Percentiles rank a stretch among this genome's conserved stretches.
These are phyloP conservation scores for Arthrocladium fulminans DNA, from an alignment of 2,329 filamentous ascomycete species.

Conservation along the genomic window DNA sequence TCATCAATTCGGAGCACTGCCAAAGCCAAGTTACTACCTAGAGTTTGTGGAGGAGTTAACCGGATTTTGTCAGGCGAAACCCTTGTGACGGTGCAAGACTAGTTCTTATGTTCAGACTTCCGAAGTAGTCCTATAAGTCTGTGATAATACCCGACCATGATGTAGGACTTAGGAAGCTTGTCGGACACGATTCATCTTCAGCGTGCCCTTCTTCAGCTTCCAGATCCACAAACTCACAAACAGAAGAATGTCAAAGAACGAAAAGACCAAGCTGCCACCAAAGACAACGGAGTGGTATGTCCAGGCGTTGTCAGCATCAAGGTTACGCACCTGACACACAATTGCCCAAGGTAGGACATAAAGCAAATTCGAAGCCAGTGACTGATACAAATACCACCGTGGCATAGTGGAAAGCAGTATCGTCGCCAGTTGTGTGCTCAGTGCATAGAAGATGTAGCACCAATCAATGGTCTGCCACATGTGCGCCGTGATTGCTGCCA, in stretches of 20 bases:
- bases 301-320: conserved; percentile 53
- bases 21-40: too few species aligned
- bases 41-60: too few species aligned
- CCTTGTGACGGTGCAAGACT: too few species aligned
- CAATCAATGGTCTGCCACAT: conserved; percentile 59
- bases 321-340: conserved; percentile 39
- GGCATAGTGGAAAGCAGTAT: conserved; percentile 57
- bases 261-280: conserved; percentile 60
- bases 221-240: conserved; percentile 47
- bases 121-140: too few species aligned
- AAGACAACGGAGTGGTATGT: conserved; percentile 59
- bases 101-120: too few species aligned
- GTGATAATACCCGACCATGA: too few species aligned
- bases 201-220: conserved; percentile 36
- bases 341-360: conserved; percentile 66
- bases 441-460: conserved; percentile 63
- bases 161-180: conserved; percentile 4
- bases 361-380: conserved; percentile 55
- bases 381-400: conserved; percentile 60
- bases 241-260: conserved; percentile 49
- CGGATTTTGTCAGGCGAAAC: too few species aligned
- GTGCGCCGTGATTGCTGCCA: conserved; percentile 52
- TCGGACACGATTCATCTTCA: conserved; percentile 5
- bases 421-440: conserved; percentile 56
- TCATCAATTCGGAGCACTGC: too few species aligned